A percentile compares a stretch with the other conserved stretches of the same genome.
Evolutionary conservation across 1,284 basidiomycete species (phyloP).

Genomic region (Xerocomus nothofagi): DNA sequence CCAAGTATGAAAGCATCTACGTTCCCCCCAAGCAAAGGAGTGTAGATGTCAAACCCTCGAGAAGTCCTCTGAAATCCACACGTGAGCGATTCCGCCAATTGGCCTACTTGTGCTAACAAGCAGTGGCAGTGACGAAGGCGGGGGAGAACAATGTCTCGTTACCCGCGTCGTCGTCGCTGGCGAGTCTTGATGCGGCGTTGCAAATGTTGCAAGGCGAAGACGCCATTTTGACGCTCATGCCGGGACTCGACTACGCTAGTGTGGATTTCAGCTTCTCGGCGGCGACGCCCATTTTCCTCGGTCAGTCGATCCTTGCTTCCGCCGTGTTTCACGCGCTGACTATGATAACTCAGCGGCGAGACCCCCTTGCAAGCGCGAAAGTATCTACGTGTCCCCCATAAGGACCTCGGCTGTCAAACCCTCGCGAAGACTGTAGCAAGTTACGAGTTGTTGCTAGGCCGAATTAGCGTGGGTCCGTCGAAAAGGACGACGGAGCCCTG

Average conservation of each 20-base stretch:
- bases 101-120: slow-evolving; percentile 1
- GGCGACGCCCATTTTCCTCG: not conserved
- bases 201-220: not conserved
- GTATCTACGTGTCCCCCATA: slow-evolving; percentile 15
- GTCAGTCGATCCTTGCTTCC: slow-evolving; percentile 5
- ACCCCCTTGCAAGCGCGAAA: slow-evolving; percentile 5
- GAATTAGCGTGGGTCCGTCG: too few relatives aligned
- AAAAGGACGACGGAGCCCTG: not conserved
- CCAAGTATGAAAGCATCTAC: not conserved
- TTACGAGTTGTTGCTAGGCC: not conserved
- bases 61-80: slow-evolving; percentile 1
- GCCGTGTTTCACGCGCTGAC: slow-evolving; percentile 1
- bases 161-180: slow-evolving; percentile 9
- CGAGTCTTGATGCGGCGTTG: slow-evolving; percentile 6
- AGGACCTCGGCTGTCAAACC: slow-evolving; percentile 13
- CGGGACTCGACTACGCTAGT: not conserved
- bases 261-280: slow-evolving; percentile 7
- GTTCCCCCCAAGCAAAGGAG: not conserved
- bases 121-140: not conserved
- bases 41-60: not conserved
- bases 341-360: slow-evolving; percentile 3
- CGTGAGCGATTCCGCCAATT: slow-evolving; percentile 2
- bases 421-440: slow-evolving; percentile 22
- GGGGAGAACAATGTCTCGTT: not conserved
- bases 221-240: slow-evolving; percentile 6